phyloP scores from a whole-genome alignment of 1,139 yeast genomes.

The Yamadazyma dendronema region DNA sequence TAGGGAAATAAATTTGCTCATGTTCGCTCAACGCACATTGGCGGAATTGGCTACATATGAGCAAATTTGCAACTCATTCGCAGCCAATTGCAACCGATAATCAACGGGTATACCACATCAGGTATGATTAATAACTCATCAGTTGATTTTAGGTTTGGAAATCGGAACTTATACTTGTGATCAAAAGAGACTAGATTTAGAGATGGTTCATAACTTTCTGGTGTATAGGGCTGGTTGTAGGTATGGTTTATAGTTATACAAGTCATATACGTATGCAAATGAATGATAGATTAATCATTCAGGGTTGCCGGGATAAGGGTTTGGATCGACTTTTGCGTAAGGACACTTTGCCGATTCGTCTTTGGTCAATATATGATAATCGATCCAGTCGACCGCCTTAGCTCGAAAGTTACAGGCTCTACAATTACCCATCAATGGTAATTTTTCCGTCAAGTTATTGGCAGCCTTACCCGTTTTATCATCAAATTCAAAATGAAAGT shows the following conservation, averaged over 20 bases:
- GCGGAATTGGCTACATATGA: slow-evolving; percentile 20
- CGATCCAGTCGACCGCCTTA: slow-evolving; percentile 42
- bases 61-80: slow-evolving; percentile 22
- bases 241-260: neutral
- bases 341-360: slow-evolving; percentile 22
- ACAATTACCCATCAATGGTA: slow-evolving; percentile 40
- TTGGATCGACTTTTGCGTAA: slow-evolving; percentile 17
- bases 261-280: neutral
- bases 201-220: no score
- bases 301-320: slow-evolving; percentile 1
- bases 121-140: no score
- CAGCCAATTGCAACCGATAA: no score
- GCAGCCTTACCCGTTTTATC: slow-evolving; percentile 44
- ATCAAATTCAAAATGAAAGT: slow-evolving; percentile 45
- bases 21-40: slow-evolving; percentile 2
- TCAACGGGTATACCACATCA: no score
- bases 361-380: slow-evolving; percentile 36
- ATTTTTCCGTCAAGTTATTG: slow-evolving; percentile 43
- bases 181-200: no score
- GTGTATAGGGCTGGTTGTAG: no score
- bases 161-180: no score
- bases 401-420: slow-evolving; percentile 37
- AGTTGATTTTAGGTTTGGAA: no score
- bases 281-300: neutral
- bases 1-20: slow-evolving; percentile 12